Base-by-base conservation (phyloP, 805 yeast species). In the Candida adriatica region DNA sequence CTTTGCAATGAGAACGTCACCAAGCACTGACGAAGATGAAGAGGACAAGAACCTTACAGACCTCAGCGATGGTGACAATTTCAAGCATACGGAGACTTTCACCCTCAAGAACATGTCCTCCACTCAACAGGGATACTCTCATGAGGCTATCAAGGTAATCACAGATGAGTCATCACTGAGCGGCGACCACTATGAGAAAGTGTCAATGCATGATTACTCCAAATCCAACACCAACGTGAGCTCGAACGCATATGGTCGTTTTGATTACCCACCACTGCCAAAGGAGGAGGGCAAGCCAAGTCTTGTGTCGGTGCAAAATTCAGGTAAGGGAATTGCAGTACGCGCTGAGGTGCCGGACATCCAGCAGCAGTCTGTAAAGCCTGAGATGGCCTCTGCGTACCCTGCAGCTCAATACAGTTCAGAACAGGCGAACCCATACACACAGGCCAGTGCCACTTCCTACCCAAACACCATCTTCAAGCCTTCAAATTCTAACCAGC, bases 1-100 rank as follows among this genome's bases (percentile, higher is more conserved):
- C 30, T 41, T 72, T 17, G 64, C 70, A 15, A 26, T 43, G 39
- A 40, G 42, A 30, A 45, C 49, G 2, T 30, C 33, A 4, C 47
- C 49, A 26, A 13, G 18, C 10, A 30, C 45, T 5, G 13, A 16
- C 13, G 31, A 31, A n/a, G 36, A 31, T 6, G 43, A 40, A 21
- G 39, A 25, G 2, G 45, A 38, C 6, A 39, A 40, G 16, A 39
- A 49, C 24, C 18, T 51, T 21, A 49, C 54, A 9, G 55, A 51
- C 33, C 18, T 48, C 23, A 42, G 41, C 16, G 53, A 47, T 34
- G 53, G 38, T 27, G 38, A 33, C 21, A 16, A 41, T 19, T 49
- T 47, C 35, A 41, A 39, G 24, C 23, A 22, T 9, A 17, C 27
- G 9, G 39, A 34, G 3, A 27, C 45, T 5, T 43, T 34, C 21